These are phyloP conservation scores for Podaxis carcinomalis DNA, from an alignment of 768 basidiomycete species.

Conservation along the genomic window DNA sequence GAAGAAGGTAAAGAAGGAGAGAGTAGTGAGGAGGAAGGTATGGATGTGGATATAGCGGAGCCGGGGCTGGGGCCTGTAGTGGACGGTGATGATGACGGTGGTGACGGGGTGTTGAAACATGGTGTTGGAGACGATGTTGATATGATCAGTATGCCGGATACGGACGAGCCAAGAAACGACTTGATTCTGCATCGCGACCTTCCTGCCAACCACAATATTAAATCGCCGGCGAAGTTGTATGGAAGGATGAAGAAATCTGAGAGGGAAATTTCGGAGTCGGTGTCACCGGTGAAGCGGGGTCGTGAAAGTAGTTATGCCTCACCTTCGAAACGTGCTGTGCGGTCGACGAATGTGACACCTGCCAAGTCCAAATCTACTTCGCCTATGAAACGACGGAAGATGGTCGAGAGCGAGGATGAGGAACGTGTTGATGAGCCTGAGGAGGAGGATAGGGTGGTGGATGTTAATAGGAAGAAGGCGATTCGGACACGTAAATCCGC, in stretches of 20 bases:
- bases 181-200: neutral
- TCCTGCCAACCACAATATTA: neutral
- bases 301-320: neutral
- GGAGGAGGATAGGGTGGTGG: constrained; percentile 13
- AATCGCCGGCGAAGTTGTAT: neutral
- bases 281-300: neutral
- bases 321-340: neutral
- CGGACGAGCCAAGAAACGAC: neutral
- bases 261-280: constrained; percentile 1
- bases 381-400: neutral
- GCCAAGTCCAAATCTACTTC: neutral
- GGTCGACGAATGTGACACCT: neutral
- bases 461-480: neutral
- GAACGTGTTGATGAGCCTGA: constrained; percentile 7
- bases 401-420: constrained; percentile 9
- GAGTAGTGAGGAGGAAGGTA: constrained; percentile 8
- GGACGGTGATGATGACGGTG: neutral
- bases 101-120: neutral
- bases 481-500: neutral
- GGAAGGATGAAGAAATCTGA: constrained; percentile 13
- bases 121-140: constrained; percentile 1
- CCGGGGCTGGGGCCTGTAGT: neutral
- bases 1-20: constrained; percentile 19
- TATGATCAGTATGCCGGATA: constrained; percentile 9
- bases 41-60: neutral